phyloP scores from a whole-genome alignment of 495 filamentous ascomycete species.

The Hyphodiscus hymeniophilus region DNA sequence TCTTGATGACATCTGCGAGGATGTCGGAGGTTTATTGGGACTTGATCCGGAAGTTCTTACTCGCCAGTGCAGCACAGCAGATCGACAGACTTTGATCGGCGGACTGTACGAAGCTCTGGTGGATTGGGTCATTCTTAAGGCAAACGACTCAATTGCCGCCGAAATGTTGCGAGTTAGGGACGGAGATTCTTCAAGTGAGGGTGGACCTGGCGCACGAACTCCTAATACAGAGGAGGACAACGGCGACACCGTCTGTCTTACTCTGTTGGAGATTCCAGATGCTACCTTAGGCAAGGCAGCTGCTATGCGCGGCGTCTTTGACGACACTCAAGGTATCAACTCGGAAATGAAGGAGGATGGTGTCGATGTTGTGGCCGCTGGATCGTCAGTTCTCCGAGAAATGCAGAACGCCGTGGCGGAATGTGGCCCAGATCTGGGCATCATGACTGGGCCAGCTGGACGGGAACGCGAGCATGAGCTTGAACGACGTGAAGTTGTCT shows the following conservation, averaged over 20 bases:
- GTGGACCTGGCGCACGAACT: constrained; percentile 38
- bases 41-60: constrained; percentile 79
- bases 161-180: constrained; percentile 58
- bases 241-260: constrained; percentile 81
- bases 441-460: constrained; percentile 53
- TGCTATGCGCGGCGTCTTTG: constrained; percentile 81
- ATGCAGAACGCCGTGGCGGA: constrained; percentile 75
- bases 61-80: constrained; percentile 69
- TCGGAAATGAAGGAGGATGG: constrained; percentile 96
- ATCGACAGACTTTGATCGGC: constrained; percentile 72
- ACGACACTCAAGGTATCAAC: constrained; percentile 87
- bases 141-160: constrained; percentile 76
- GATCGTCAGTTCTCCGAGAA: constrained; percentile 73
- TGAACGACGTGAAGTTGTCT: constrained; percentile 69
- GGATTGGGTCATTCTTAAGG: constrained; percentile 85
- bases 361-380: constrained; percentile 56
- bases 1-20: constrained; percentile 80
- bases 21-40: constrained; percentile 78
- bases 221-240: constrained; percentile 57
- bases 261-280: constrained; percentile 77
- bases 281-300: constrained; percentile 75
- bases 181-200: constrained; percentile 54
- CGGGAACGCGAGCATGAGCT: constrained; percentile 69
- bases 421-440: constrained; percentile 74
- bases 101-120: constrained; percentile 92